Percentiles rank a stretch among this genome's conserved stretches.
Conservation (phyloP, 306 rosid genomes). For the Rosa rugosa region DNA sequence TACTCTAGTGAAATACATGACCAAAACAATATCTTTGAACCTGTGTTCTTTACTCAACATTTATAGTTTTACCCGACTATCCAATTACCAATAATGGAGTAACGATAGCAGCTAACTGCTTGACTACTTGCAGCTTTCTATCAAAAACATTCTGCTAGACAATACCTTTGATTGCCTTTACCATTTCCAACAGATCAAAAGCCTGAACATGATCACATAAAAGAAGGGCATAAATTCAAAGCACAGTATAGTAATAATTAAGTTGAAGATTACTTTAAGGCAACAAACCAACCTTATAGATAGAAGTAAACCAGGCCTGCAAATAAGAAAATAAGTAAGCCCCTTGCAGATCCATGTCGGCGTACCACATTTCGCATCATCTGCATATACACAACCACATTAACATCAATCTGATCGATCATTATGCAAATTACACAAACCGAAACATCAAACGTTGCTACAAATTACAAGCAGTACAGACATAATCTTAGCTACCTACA, state of each 20-base stretch:
- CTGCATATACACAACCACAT: too few relatives aligned
- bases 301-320: conserved; percentile 88
- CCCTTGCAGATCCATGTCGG: too few relatives aligned
- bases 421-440: too few relatives aligned
- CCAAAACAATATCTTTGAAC: not conserved
- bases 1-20: not conserved
- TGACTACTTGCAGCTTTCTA: not conserved
- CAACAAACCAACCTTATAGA: conserved; percentile 71
- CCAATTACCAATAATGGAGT: not conserved
- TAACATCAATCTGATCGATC: too few relatives aligned
- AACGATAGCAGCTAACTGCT: not conserved
- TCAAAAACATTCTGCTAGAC: not conserved
- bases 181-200: conserved; percentile 77
- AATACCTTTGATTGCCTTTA: conserved; percentile 73
- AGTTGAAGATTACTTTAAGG: conserved; percentile 11
- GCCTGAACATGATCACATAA: conserved; percentile 49
- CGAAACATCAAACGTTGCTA: too few relatives aligned
- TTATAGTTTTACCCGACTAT: not conserved
- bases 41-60: not conserved
- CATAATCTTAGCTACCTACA: too few relatives aligned
- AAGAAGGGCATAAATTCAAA: conserved; percentile 21
- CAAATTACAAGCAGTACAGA: too few relatives aligned
- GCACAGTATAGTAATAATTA: conserved; percentile 8
- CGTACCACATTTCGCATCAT: too few relatives aligned
- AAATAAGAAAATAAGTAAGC: conserved; percentile 3